Conservation (phyloP, 2,329 filamentous ascomycete species). For the Aspergillus luchuensis region DNA sequence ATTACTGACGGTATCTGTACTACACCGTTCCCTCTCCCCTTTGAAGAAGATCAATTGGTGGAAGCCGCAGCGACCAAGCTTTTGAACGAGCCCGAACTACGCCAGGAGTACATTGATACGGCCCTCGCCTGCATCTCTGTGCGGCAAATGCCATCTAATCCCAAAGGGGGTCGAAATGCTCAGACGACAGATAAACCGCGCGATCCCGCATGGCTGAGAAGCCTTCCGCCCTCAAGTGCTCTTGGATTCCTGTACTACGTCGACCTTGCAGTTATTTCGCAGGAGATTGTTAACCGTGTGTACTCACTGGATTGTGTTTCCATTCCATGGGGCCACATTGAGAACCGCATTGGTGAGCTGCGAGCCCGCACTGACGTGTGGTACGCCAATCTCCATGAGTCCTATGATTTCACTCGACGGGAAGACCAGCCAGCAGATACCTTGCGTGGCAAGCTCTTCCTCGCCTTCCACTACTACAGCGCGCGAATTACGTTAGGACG, state of each 20-base stretch:
- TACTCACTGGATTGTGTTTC: slow-evolving; percentile 44
- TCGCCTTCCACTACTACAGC: slow-evolving; percentile 50
- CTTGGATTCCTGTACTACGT: slow-evolving; percentile 44
- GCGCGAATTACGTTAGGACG: slow-evolving; percentile 47
- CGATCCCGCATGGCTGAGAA: slow-evolving; percentile 40
- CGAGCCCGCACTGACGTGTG: slow-evolving; percentile 43
- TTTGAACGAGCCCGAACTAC: slow-evolving; percentile 32
- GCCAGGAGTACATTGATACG: slow-evolving; percentile 36
- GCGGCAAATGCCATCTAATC: slow-evolving; percentile 36
- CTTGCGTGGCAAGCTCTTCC: slow-evolving; percentile 42
- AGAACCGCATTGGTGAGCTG: slow-evolving; percentile 43
- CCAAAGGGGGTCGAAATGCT: slow-evolving; percentile 30
- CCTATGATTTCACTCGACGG: slow-evolving; percentile 40
- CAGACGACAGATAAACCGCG: slow-evolving; percentile 25
- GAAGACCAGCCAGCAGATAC: slow-evolving; percentile 35
- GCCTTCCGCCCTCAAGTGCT: slow-evolving; percentile 35
- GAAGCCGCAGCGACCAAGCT: slow-evolving; percentile 37
- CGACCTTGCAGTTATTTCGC: slow-evolving; percentile 42
- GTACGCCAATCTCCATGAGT: slow-evolving; percentile 39
- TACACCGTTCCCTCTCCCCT: slow-evolving; percentile 44
- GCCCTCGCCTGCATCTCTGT: slow-evolving; percentile 35
- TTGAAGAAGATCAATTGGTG: slow-evolving; percentile 43
- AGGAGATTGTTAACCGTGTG: slow-evolving; percentile 46
- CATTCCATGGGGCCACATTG: slow-evolving; percentile 45
- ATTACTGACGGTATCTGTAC: slow-evolving; percentile 48